phyloP scores from a whole-genome alignment of 1,139 yeast species.

The Protomyces pachydermus region DNA sequence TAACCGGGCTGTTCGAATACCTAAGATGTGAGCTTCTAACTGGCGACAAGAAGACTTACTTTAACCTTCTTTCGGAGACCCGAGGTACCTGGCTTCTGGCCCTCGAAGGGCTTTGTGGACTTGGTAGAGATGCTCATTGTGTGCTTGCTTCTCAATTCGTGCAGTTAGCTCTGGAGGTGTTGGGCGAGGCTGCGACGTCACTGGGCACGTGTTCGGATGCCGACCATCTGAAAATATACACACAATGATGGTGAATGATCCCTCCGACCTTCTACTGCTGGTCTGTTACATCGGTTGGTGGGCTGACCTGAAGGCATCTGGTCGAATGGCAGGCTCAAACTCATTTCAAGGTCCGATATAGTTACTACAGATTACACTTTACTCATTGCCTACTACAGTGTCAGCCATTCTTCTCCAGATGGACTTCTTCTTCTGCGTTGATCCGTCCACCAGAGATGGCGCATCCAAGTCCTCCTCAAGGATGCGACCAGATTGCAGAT shows the following conservation, averaged over 20 bases:
- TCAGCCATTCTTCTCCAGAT: background rate
- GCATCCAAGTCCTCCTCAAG: background rate
- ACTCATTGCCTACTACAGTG: background rate
- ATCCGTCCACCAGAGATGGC: background rate
- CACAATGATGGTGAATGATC: too few species aligned
- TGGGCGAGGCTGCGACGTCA: too few species aligned
- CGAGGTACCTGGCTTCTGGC: conserved; percentile 97
- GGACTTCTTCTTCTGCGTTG: background rate
- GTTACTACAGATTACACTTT: too few species aligned
- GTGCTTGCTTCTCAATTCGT: background rate
- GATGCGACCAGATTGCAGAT: conserved; percentile 43
- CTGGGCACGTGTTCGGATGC: too few species aligned
- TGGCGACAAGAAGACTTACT: background rate
- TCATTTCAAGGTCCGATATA: too few species aligned
- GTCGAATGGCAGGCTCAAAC: too few species aligned
- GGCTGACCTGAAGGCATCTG: too few species aligned
- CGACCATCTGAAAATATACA: too few species aligned
- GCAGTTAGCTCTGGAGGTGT: background rate
- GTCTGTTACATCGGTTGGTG: too few species aligned
- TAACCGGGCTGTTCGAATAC: conserved; percentile 78
- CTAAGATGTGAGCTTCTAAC: background rate
- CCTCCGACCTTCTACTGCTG: too few species aligned
- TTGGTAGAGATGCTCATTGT: conserved; percentile 36
- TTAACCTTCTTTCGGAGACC: conserved; percentile 88
- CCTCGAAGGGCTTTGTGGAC: conserved; percentile 70